Evolutionary conservation across 2,329 filamentous ascomycete species (phyloP), one percentile per base, ranked within the genome.

Genomic region (Botrytis galanthina): DNA sequence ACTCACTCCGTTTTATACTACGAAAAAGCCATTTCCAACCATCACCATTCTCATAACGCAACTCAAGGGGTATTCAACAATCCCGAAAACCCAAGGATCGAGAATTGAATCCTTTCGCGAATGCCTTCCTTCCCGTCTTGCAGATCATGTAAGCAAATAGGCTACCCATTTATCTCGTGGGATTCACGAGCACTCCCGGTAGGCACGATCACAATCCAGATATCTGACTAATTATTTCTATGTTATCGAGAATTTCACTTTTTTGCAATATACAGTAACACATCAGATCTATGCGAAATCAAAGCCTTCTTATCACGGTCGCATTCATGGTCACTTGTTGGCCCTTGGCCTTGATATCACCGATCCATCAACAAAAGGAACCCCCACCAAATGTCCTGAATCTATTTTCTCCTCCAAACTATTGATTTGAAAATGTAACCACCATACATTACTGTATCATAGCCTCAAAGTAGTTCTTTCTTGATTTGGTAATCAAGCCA

Each of bases 391-490:
- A 37, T 51, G 29, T 51, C 12, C 22, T 20, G 35, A n/a, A 20
- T 67, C 46, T 67, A 67, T 67, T 39, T 51, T 51, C 46, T 29
- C 32, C 32, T 39, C 12, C 32, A n/a, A 29, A 37, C 44, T 48
- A 67, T 67, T 37, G 63, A 20, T 67, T 51, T 51, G 26, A 35
- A 51, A 26, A 51, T 67, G 32, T 67, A 51, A 67, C 35, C 32
- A 39, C 20, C 12, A 39, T 51, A 67, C 14, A 37, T 67, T 10
- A 51, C 20, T 67, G n/a, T 46, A 12, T 35, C 48, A 39, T 18
- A 67, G 63, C 63, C 46, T 67, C 44, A 51, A 39, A 67, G 32
- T 67, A 67, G 44, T 26, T 51, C 63, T 67, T 67, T 37, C 29
- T 46, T 35, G 46, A 6, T 29, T 26, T 22, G n/a, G 16, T 54